Percentiles rank a stretch among this genome's conserved stretches.
phyloP scores from a whole-genome alignment of 345 rosid genomes.

The Fremontodendron californicum region DNA sequence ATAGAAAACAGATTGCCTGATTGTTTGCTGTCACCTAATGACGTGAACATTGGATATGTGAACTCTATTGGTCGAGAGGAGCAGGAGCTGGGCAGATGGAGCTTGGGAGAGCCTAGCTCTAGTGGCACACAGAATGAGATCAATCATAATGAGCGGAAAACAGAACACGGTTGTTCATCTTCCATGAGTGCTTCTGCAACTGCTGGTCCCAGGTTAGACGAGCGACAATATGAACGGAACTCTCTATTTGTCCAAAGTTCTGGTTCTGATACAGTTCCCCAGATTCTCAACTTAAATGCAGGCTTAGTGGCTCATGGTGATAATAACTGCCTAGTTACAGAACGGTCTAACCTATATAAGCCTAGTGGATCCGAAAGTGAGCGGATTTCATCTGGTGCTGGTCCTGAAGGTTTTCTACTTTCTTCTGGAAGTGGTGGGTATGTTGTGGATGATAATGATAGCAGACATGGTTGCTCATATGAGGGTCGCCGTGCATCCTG shows the following conservation, averaged over 20 bases:
- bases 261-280: constrained; percentile 29
- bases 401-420: constrained; percentile 31
- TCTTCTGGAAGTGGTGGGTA: constrained; percentile 44
- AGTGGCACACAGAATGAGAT: constrained; percentile 41
- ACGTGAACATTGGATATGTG: constrained; percentile 28
- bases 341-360: constrained; percentile 35
- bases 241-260: constrained; percentile 43
- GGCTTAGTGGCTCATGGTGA: constrained; percentile 45
- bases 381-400: constrained; percentile 24
- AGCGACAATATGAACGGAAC: constrained; percentile 35
- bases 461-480: constrained; percentile 39
- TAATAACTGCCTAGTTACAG: constrained; percentile 38
- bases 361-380: constrained; percentile 36
- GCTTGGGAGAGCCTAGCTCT: constrained; percentile 47
- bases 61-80: constrained; percentile 52
- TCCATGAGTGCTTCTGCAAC: constrained; percentile 24
- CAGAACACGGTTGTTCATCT: constrained; percentile 40
- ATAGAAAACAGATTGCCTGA: constrained; percentile 42
- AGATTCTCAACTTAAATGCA: constrained; percentile 55
- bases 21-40: constrained; percentile 45
- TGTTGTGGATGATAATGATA: constrained; percentile 32
- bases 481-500: constrained; percentile 58
- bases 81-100: constrained; percentile 43
- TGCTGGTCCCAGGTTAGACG: constrained; percentile 43
- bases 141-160: constrained; percentile 36